Conservation (phyloP, 2,329 filamentous ascomycete species). For the Neonectria magnoliae region DNA sequence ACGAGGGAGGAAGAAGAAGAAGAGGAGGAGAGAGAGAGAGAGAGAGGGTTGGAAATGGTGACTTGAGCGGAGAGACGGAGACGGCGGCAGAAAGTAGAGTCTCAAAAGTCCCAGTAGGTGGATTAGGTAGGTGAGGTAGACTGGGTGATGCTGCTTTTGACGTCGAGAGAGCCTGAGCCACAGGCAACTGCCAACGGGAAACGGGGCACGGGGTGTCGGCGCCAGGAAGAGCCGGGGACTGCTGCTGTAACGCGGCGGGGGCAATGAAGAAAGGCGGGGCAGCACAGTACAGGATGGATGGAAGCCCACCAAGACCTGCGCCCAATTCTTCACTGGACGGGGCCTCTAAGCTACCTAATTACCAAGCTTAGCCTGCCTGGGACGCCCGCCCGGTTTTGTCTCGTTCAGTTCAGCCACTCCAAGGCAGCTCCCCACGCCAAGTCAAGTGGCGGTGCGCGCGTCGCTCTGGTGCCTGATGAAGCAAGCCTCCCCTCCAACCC, state of each 20-base stretch:
- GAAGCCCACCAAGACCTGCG: neutral
- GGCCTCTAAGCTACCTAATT: conserved; percentile 5
- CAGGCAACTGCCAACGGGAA: conserved; percentile 11
- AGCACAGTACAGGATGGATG: no score
- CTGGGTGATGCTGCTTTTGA: conserved; percentile 23
- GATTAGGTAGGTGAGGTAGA: neutral
- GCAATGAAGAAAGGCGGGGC: conserved; percentile 2
- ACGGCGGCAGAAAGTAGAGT: conserved; percentile 33
- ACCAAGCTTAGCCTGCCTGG: conserved; percentile 16
- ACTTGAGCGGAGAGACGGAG: conserved; percentile 31
- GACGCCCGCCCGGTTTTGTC: neutral
- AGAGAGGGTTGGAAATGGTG: conserved; percentile 24
- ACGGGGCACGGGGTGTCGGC: conserved; percentile 11
- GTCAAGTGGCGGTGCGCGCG: conserved; percentile 18
- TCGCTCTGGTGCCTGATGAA: conserved; percentile 1
- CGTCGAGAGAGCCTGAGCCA: conserved; percentile 7
- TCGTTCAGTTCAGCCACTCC: conserved; percentile 18
- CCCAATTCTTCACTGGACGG: neutral
- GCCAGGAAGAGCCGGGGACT: conserved; percentile 7
- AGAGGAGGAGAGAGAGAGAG: conserved; percentile 15
- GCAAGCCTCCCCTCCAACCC: neutral
- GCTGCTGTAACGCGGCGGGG: neutral
- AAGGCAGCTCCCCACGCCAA: neutral
- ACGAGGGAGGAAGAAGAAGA: conserved; percentile 14
- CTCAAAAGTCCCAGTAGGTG: neutral